phyloP scores from a whole-genome alignment of 495 filamentous ascomycete genomes.

The Neurospora tetrasperma region DNA sequence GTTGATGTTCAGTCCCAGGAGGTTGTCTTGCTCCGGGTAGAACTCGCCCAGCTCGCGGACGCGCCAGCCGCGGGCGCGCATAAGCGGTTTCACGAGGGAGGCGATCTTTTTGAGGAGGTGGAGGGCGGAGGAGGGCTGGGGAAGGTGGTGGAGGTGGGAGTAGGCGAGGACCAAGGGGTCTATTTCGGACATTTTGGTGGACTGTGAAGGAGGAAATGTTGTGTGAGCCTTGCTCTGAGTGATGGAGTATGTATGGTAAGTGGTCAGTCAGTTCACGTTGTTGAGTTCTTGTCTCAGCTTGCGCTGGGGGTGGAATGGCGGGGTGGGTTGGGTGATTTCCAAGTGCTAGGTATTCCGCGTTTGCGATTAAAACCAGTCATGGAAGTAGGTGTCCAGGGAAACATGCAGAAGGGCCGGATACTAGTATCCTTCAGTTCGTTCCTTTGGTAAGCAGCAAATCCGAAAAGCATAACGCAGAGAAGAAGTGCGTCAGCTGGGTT shows the following conservation, averaged over 20 bases:
- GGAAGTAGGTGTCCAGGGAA: background rate
- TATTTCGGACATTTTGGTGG: slow-evolving; percentile 46
- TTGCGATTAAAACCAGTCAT: background rate
- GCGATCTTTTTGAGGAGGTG: slow-evolving; percentile 72
- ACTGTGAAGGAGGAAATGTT: background rate
- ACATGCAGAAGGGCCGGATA: background rate
- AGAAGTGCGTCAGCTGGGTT: background rate
- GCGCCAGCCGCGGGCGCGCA: slow-evolving; percentile 75
- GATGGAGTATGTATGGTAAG: background rate
- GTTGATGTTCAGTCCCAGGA: slow-evolving; percentile 76
- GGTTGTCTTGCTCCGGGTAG: slow-evolving; percentile 60
- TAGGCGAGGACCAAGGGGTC: slow-evolving; percentile 67
- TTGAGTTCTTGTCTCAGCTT: background rate
- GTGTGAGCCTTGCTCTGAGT: background rate
- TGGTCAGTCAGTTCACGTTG: background rate
- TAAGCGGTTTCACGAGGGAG: slow-evolving; percentile 89
- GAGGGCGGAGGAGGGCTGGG: slow-evolving; percentile 70
- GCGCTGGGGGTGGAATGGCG: background rate
- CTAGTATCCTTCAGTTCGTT: background rate
- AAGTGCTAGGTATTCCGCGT: background rate
- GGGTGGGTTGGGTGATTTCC: background rate
- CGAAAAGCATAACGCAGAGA: background rate
- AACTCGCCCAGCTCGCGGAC: slow-evolving; percentile 79
- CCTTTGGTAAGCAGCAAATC: background rate
- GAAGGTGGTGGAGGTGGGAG: slow-evolving; percentile 64